phyloP scores from a whole-genome alignment of 2,329 filamentous ascomycete genomes.

The Dothiorella sarmentorum region DNA sequence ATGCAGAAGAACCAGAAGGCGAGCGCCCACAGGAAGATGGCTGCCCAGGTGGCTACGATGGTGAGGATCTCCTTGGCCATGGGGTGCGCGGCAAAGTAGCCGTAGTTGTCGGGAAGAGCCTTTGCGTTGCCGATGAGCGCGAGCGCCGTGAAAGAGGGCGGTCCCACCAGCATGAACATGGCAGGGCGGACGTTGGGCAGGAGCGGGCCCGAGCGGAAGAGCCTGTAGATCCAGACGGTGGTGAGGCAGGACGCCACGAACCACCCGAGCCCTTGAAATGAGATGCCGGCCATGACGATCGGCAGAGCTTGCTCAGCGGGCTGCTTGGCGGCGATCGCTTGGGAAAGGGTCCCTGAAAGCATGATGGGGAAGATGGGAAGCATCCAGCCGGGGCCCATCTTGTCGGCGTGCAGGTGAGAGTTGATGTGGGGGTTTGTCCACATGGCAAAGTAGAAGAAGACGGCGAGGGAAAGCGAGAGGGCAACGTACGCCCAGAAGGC shows the following conservation, averaged over 20 bases:
- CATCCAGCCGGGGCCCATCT: slow-evolving; percentile 73
- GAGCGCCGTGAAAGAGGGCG: slow-evolving; percentile 67
- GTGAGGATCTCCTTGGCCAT: slow-evolving; percentile 35
- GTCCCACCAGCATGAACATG: slow-evolving; percentile 74
- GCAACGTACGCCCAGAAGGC: slow-evolving; percentile 46
- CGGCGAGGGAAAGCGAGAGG: slow-evolving; percentile 38
- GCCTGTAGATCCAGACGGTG: slow-evolving; percentile 65
- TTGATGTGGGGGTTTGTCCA: slow-evolving; percentile 46
- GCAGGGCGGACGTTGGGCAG: slow-evolving; percentile 62
- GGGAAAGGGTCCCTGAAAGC: slow-evolving; percentile 68
- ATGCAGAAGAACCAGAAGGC: slow-evolving; percentile 55
- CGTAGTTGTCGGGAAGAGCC: slow-evolving; percentile 46
- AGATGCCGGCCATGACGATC: slow-evolving; percentile 64
- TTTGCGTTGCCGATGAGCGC: slow-evolving; percentile 67
- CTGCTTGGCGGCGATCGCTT: slow-evolving; percentile 61
- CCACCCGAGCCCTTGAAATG: slow-evolving; percentile 68
- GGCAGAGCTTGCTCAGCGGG: slow-evolving; percentile 55
- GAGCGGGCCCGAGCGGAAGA: slow-evolving; percentile 67
- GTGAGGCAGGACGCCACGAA: slow-evolving; percentile 70
- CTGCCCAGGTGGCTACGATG: slow-evolving; percentile 47
- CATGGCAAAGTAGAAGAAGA: slow-evolving; percentile 59
- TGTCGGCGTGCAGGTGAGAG: slow-evolving; percentile 53
- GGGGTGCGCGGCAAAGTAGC: slow-evolving; percentile 28
- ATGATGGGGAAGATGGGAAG: slow-evolving; percentile 72
- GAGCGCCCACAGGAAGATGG: slow-evolving; percentile 63